These are phyloP conservation scores for Aspergillus sclerotialis DNA, from an alignment of 2,329 filamentous ascomycete species.

Conservation along the genomic window DNA sequence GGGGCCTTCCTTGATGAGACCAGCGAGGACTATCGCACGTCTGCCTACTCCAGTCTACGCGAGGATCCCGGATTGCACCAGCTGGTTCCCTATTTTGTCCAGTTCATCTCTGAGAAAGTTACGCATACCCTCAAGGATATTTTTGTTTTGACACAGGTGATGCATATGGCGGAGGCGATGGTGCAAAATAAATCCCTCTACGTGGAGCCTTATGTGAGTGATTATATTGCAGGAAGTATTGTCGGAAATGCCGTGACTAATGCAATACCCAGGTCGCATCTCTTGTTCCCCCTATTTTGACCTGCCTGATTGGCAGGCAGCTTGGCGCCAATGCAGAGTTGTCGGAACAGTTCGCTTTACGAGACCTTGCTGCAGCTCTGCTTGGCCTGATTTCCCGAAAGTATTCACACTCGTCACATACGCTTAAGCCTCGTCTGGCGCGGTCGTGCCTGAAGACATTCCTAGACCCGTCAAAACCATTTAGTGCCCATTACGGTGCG, in stretches of 20 bases:
- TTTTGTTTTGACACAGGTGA: slow-evolving; percentile 83
- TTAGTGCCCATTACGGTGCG: slow-evolving; percentile 82
- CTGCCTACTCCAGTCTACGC: slow-evolving; percentile 75
- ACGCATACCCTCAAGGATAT: slow-evolving; percentile 88
- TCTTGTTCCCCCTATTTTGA: slow-evolving; percentile 80
- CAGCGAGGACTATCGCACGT: slow-evolving; percentile 77
- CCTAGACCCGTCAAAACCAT: slow-evolving; percentile 75
- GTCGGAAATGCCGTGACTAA: not conserved
- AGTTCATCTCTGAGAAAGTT: slow-evolving; percentile 92
- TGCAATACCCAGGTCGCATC: slow-evolving; percentile 46
- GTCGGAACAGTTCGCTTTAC: slow-evolving; percentile 65
- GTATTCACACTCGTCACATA: slow-evolving; percentile 72
- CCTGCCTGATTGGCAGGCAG: slow-evolving; percentile 79
- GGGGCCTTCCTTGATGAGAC: slow-evolving; percentile 80
- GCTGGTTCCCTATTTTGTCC: slow-evolving; percentile 90
- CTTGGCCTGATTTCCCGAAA: slow-evolving; percentile 72
- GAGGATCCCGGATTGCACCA: slow-evolving; percentile 92
- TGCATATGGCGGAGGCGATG: slow-evolving; percentile 79
- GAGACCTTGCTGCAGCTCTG: slow-evolving; percentile 76
- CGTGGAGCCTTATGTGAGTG: slow-evolving; percentile 56
- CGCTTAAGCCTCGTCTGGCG: slow-evolving; percentile 79
- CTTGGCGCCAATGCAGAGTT: slow-evolving; percentile 54
- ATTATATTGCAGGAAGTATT: not conserved
- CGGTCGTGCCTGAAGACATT: slow-evolving; percentile 91
- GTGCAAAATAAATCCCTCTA: slow-evolving; percentile 78